Base-by-base conservation (phyloP, 768 basidiomycete genomes). In the Melanogaster broomeanus region DNA sequence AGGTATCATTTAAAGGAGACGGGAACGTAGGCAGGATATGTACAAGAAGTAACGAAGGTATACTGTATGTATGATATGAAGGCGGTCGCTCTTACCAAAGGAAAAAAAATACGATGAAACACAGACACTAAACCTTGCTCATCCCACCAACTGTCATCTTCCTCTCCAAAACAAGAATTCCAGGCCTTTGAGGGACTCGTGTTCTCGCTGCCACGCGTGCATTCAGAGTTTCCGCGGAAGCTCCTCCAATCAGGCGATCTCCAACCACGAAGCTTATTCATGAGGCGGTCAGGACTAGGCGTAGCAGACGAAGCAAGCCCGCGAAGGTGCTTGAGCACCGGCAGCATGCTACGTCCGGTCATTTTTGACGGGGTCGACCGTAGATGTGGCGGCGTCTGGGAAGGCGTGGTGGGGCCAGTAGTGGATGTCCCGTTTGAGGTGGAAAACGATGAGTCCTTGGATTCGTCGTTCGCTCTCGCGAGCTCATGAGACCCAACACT, bases 71-170 rank as follows among this genome's bases (percentile, higher is more conserved):
- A 40, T 38, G 28, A 45, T 15, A 39, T 22, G 27, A 43, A 11
- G 35, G 19, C 22, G 33, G 27, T 8, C 18, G n/a, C 22, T 5
- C 13, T 38, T 43, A 37, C 39, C 37, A 45, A 41, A 45, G 7
- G 31, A 90, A 37, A 83, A 87, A 30, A 76, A 16, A 41, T 21
- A 42, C 22, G 35, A 30, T 19, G 15, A 45, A 35, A 2, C 18
- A n/a, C 21, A 27, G 15, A 27, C 42, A 21, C 25, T 41, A 63
- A n/a, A 51, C 34, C 38, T 57, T 64, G 52, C 42, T 64, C 42
- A 54, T 57, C 15, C 60, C 67, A 13, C 58, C 60, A 46, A 67
- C 60, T 27, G 67, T 67, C 68, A 58, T 60, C 40, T 58, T 39
- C 44, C 67, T 53, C 40, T 65, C 58, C 27, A 69, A 48, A 24